Percentiles rank a stretch among this genome's conserved stretches.
phyloP scores from a whole-genome alignment of 495 filamentous ascomycete genomes.

The Penicillium cosmopolitanum region DNA sequence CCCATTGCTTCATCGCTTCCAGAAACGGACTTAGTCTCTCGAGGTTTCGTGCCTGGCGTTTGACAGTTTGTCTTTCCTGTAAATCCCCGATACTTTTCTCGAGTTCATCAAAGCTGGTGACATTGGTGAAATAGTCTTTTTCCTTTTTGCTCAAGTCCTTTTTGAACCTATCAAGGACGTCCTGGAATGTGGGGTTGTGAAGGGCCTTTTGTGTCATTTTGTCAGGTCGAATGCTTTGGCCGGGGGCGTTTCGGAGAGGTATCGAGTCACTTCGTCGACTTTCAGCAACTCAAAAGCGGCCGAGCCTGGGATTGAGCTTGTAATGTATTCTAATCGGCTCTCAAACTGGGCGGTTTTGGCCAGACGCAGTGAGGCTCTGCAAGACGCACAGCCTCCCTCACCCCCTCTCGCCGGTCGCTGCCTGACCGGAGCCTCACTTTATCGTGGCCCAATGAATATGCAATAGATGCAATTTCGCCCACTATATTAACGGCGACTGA shows the following conservation, averaged over 20 bases:
- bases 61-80: neutral
- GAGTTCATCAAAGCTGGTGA: conserved; percentile 1
- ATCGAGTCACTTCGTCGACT: too few species aligned
- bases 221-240: neutral
- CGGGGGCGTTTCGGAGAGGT: too few species aligned
- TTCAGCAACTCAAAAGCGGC: too few species aligned
- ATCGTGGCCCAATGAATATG: neutral
- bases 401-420: conserved; percentile 1
- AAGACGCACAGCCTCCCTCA: neutral
- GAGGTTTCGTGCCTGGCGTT: neutral
- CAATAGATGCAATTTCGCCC: neutral
- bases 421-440: neutral
- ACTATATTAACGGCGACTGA: too few species aligned
- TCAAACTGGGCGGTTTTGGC: neutral
- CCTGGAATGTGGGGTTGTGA: neutral
- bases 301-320: too few species aligned
- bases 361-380: neutral
- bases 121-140: neutral
- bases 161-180: conserved; percentile 4
- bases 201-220: neutral
- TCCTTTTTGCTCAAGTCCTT: conserved; percentile 1
- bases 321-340: neutral
- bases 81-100: neutral
- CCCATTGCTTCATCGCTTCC: conserved; percentile 7
- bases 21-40: conserved; percentile 1